These are phyloP conservation scores for Hymenoscyphus fructigenus DNA, from an alignment of 2,329 filamentous ascomycete genomes.

Conservation along the genomic window DNA sequence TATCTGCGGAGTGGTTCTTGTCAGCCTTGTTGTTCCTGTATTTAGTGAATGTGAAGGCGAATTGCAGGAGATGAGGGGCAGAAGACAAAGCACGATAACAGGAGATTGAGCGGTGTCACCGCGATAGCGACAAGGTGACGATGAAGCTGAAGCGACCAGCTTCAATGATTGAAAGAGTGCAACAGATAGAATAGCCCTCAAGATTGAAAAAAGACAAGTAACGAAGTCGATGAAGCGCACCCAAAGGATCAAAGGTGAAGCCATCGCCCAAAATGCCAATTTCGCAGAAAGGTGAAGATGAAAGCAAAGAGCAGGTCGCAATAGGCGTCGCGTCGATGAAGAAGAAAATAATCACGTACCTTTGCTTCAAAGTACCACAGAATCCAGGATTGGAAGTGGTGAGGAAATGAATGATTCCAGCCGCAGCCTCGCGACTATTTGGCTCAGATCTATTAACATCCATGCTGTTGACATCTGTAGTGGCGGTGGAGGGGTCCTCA, in stretches of 20 bases:
- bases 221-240: not conserved
- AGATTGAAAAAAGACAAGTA: not conserved
- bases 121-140: not conserved
- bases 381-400: conserved; percentile 58
- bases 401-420: conserved; percentile 66
- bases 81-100: not conserved
- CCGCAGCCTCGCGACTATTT: conserved; percentile 33
- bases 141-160: not conserved
- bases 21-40: conserved; percentile 7
- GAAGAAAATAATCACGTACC: conserved; percentile 40
- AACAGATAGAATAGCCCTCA: too few species aligned
- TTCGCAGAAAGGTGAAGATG: not conserved
- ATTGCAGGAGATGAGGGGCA: not conserved
- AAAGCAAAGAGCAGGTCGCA: not conserved
- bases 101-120: not conserved
- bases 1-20: conserved; percentile 47
- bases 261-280: not conserved
- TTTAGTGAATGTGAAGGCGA: not conserved
- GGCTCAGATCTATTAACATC: conserved; percentile 8
- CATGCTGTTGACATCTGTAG: not conserved
- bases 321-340: conserved; percentile 5
- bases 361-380: conserved; percentile 65
- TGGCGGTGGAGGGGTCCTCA: not conserved
- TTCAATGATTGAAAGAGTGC: too few species aligned
- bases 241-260: not conserved